A percentile compares a stretch with the other conserved stretches of the same genome.
phyloP scores from a whole-genome alignment of 176 grass and related monocot genomes.

The Luzula sylvatica region DNA sequence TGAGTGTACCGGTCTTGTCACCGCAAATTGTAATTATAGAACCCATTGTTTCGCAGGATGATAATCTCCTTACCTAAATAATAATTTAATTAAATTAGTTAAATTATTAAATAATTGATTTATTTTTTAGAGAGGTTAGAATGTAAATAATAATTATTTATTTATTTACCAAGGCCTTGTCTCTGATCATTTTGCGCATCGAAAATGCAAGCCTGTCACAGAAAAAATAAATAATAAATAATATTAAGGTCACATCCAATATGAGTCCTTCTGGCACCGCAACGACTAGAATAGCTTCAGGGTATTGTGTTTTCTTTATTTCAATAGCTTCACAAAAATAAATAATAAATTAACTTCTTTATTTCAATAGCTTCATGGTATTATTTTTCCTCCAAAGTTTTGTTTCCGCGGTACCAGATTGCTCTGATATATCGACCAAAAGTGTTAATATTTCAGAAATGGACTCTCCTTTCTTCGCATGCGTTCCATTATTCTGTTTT shows the following conservation, averaged over 20 bases:
- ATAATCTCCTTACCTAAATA: constrained; percentile 72
- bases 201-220: constrained; percentile 85
- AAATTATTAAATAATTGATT: constrained; percentile 4
- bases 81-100: background rate
- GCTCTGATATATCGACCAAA: constrained; percentile 41
- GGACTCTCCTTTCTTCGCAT: constrained; percentile 32
- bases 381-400: too few relatives aligned
- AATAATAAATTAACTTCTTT: too few relatives aligned
- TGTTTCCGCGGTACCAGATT: constrained; percentile 40
- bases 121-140: background rate
- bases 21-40: constrained; percentile 96
- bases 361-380: too few relatives aligned
- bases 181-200: constrained; percentile 95
- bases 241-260: constrained; percentile 92
- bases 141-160: constrained; percentile 13
- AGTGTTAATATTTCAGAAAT: constrained; percentile 26
- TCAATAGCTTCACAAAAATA: too few relatives aligned
- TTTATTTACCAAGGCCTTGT: constrained; percentile 77
- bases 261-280: constrained; percentile 97
- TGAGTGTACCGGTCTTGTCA: constrained; percentile 95
- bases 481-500: constrained; percentile 41
- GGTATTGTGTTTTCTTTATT: too few relatives aligned
- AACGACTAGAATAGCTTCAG: constrained; percentile 86
- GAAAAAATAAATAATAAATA: constrained; percentile 21
- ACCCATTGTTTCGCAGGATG: constrained; percentile 95